These are phyloP conservation scores for Toxicodendron radicans DNA, from an alignment of 345 rosid species.

Conservation along the genomic window DNA sequence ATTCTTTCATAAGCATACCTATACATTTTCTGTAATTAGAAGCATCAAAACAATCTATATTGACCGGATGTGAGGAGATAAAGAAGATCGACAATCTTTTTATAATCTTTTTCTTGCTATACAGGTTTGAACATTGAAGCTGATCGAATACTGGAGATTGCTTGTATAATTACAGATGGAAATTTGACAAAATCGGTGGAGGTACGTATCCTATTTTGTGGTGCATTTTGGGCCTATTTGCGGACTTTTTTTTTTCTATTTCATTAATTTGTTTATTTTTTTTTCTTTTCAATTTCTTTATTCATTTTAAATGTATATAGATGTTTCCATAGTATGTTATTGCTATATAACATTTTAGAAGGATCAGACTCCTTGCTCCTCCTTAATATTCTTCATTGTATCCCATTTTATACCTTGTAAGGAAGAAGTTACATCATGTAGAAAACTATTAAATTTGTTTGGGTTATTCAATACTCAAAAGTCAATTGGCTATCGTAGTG, in stretches of 20 bases:
- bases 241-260: neutral
- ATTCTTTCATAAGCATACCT: neutral
- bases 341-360: neutral
- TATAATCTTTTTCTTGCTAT: conserved; percentile 24
- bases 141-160: conserved; percentile 92
- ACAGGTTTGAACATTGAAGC: conserved; percentile 77
- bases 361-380: neutral
- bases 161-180: conserved; percentile 90
- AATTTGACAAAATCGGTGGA: conserved; percentile 64
- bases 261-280: neutral
- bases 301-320: neutral
- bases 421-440: neutral
- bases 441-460: neutral
- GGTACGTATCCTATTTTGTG: conserved; percentile 36
- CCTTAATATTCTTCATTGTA: neutral
- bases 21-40: neutral
- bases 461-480: neutral
- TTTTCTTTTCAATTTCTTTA: neutral
- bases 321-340: neutral
- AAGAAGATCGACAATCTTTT: neutral
- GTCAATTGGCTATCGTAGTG: neutral
- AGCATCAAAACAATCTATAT: neutral
- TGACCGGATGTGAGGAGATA: neutral
- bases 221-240: neutral
- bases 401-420: neutral